phyloP scores from a whole-genome alignment of 1,284 basidiomycete genomes.

The Trametes hirsuta region DNA sequence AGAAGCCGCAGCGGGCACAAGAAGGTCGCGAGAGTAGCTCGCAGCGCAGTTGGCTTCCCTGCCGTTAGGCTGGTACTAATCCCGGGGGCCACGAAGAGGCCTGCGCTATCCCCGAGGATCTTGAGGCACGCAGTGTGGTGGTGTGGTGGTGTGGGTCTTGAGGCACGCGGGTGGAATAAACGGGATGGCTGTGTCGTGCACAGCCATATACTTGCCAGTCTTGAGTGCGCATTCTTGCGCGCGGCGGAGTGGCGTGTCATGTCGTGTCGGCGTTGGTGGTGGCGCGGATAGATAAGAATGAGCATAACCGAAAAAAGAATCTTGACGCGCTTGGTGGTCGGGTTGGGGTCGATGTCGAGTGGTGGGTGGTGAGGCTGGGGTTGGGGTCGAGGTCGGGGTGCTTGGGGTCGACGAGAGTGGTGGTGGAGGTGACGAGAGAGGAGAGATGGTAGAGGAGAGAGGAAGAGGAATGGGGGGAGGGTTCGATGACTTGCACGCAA shows the following conservation, averaged over 20 bases:
- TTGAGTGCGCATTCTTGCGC: not conserved
- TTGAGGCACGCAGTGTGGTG: not conserved
- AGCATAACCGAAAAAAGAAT: too few species aligned
- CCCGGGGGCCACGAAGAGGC: constrained; percentile 7
- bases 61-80: constrained; percentile 2
- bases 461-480: not conserved
- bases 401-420: too few species aligned
- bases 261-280: too few species aligned
- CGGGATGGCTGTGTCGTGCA: not conserved
- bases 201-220: not conserved
- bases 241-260: too few species aligned
- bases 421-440: too few species aligned
- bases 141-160: not conserved
- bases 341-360: too few species aligned
- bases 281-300: too few species aligned
- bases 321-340: too few species aligned
- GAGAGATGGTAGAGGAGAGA: too few species aligned
- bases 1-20: not conserved
- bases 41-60: constrained; percentile 10
- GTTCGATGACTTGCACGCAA: not conserved
- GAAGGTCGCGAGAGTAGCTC: not conserved
- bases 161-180: not conserved
- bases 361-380: too few species aligned
- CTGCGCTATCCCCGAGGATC: constrained; percentile 5
- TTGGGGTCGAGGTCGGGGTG: too few species aligned